These are phyloP conservation scores for Acer saccharum DNA, from an alignment of 345 rosid genomes.

Conservation along the genomic window DNA sequence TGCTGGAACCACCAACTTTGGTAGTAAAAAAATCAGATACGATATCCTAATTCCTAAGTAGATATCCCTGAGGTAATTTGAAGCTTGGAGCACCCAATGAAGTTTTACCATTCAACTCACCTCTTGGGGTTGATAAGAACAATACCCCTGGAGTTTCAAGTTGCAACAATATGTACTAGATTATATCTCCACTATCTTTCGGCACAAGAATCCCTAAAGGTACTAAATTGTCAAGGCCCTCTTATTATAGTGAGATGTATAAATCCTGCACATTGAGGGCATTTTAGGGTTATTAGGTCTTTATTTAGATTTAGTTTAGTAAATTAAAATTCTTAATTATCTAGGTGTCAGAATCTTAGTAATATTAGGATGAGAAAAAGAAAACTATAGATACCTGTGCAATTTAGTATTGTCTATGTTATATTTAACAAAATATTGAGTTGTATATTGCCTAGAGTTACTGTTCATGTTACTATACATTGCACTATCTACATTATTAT, in stretches of 20 bases:
- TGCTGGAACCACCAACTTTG: neutral
- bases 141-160: neutral
- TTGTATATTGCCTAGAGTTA: no score
- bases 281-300: neutral
- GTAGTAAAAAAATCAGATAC: neutral
- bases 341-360: neutral
- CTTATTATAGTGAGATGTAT: neutral
- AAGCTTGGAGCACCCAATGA: neutral
- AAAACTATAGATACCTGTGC: neutral
- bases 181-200: neutral
- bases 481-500: no score
- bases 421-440: no score
- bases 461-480: no score
- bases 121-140: neutral
- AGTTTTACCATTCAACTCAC: neutral
- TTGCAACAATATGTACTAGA: neutral
- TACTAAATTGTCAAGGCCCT: neutral
- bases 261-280: neutral
- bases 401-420: neutral
- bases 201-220: neutral
- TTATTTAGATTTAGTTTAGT: neutral
- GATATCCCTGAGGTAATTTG: neutral
- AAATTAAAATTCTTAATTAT: no score
- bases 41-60: neutral
- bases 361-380: neutral